Evolutionary conservation across 805 yeast species (phyloP).

Genomic region (Candida succiphila): DNA sequence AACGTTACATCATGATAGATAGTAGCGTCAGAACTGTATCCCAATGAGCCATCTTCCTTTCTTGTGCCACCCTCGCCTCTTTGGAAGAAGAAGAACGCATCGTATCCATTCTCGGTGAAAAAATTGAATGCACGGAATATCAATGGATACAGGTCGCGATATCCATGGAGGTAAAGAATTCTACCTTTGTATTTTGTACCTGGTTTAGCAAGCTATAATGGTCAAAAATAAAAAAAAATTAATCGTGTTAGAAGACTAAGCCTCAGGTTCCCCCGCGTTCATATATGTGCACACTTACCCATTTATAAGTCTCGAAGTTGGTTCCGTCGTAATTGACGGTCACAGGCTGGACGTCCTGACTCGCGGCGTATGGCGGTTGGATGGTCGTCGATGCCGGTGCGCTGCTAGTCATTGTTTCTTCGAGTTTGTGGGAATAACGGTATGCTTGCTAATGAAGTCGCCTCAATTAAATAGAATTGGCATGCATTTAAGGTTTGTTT

Average conservation of each 20-base stretch:
- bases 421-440: too few species aligned
- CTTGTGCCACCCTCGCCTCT: slow-evolving; percentile 68
- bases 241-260: too few species aligned
- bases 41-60: slow-evolving; percentile 35
- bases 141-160: slow-evolving; percentile 44
- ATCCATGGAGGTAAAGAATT: slow-evolving; percentile 60
- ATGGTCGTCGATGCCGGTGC: too few species aligned
- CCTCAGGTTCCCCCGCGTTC: background rate
- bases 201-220: background rate
- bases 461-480: too few species aligned
- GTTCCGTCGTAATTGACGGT: background rate
- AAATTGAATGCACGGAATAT: slow-evolving; percentile 46
- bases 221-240: too few species aligned
- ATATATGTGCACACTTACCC: background rate
- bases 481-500: too few species aligned
- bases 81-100: slow-evolving; percentile 61
- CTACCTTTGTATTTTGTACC: slow-evolving; percentile 33
- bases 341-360: background rate
- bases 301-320: background rate
- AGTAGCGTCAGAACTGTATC: slow-evolving; percentile 45
- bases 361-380: background rate
- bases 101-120: slow-evolving; percentile 44
- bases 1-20: slow-evolving; percentile 52
- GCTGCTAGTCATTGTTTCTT: too few species aligned
- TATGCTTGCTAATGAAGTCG: too few species aligned